A percentile compares a stretch with the other conserved stretches of the same genome.
These are phyloP conservation scores for Russula lepida DNA, from an alignment of 768 basidiomycete species.

Conservation along the genomic window DNA sequence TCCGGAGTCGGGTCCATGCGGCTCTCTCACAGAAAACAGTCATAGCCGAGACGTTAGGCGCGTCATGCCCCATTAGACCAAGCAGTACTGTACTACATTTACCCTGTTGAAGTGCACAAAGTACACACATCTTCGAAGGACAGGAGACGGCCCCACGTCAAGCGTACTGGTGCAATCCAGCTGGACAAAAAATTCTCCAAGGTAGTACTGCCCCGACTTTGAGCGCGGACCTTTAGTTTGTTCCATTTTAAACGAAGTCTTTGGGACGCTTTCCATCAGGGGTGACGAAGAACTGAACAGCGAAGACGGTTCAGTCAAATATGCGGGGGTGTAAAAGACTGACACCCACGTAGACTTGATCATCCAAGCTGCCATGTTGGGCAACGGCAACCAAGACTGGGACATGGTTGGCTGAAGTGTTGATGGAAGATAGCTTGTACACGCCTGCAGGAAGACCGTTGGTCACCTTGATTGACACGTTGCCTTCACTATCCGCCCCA, in stretches of 20 bases:
- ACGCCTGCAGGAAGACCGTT: slow-evolving; percentile 48
- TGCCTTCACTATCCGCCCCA: slow-evolving; percentile 31
- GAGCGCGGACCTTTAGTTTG: background rate
- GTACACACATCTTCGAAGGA: no score
- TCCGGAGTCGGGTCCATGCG: no score
- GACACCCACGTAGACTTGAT: slow-evolving; percentile 47
- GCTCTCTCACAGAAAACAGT: no score
- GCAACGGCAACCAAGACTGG: slow-evolving; percentile 50
- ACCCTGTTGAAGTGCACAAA: no score
- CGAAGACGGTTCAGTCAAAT: background rate
- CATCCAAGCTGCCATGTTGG: slow-evolving; percentile 54
- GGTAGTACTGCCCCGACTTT: no score
- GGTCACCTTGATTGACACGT: slow-evolving; percentile 42
- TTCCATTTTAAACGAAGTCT: background rate
- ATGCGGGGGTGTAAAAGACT: background rate
- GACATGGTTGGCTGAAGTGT: slow-evolving; percentile 49
- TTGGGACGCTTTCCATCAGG: background rate
- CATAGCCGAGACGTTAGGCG: no score
- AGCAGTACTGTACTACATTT: no score
- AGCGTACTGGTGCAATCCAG: no score
- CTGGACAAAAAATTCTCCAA: no score
- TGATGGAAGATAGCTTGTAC: slow-evolving; percentile 54
- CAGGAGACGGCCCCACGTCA: no score
- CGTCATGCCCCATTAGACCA: no score
- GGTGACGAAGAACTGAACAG: background rate